These are phyloP conservation scores for Crithidia bombi DNA, from an alignment of 208 protist species.

Conservation along the genomic window DNA sequence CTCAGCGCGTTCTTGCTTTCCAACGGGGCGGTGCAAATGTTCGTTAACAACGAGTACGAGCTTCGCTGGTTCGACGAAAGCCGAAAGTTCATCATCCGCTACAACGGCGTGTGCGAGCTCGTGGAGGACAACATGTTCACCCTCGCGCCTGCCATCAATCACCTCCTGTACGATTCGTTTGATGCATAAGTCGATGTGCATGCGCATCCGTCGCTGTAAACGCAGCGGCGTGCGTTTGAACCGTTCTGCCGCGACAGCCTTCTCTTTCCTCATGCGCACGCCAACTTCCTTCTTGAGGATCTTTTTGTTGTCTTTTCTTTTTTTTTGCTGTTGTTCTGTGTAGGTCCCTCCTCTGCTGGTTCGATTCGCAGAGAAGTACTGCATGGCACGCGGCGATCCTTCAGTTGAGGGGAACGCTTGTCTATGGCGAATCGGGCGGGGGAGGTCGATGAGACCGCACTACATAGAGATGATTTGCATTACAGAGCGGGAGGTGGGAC, in stretches of 20 bases:
- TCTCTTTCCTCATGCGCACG: not conserved
- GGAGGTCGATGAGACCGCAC: too few relatives aligned
- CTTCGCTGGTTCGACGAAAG: constrained; percentile 85
- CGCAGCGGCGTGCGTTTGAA: too few relatives aligned
- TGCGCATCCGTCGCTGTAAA: too few relatives aligned
- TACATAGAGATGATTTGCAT: too few relatives aligned
- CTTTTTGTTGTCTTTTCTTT: constrained; percentile 1
- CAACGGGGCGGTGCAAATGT: constrained; percentile 83
- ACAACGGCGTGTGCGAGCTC: constrained; percentile 86
- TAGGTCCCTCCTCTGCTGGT: too few relatives aligned
- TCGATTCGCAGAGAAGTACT: too few relatives aligned
- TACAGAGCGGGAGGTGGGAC: not conserved
- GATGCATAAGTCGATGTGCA: constrained; percentile 27
- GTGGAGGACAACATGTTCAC: constrained; percentile 74
- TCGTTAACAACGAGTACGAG: constrained; percentile 83
- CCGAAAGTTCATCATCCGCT: constrained; percentile 81
- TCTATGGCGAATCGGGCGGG: too few relatives aligned
- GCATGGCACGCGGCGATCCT: too few relatives aligned
- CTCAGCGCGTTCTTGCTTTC: constrained; percentile 85
- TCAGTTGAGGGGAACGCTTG: too few relatives aligned
- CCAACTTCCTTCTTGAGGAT: too few relatives aligned
- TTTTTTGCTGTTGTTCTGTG: too few relatives aligned
- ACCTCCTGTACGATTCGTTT: constrained; percentile 72
- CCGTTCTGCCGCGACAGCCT: too few relatives aligned
- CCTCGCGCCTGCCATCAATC: constrained; percentile 61